These are phyloP conservation scores for Monosporascus ibericus DNA, from an alignment of 2,329 filamentous ascomycete species.

Conservation along the genomic window DNA sequence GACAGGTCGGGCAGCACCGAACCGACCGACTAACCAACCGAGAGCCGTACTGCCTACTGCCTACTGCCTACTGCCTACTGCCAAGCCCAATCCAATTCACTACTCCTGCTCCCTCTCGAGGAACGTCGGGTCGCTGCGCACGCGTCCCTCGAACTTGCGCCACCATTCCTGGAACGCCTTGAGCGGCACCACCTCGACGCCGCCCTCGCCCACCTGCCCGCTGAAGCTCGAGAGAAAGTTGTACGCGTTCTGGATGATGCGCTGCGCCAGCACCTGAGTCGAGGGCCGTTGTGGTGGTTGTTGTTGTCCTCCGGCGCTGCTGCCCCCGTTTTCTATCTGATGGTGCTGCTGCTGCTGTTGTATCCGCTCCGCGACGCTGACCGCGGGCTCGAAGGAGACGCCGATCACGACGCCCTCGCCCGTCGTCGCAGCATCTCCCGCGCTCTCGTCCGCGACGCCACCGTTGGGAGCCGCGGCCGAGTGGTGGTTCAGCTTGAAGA, in stretches of 20 bases:
- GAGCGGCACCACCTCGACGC: conserved; percentile 83
- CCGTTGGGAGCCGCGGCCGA: conserved; percentile 24
- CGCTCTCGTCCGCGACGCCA: conserved; percentile 13
- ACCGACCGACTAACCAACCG: too few species aligned
- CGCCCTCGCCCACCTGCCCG: conserved; percentile 51
- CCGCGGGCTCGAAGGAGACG: conserved; percentile 72
- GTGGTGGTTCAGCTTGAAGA: conserved; percentile 64
- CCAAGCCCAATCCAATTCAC: too few species aligned
- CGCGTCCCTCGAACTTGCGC: conserved; percentile 85
- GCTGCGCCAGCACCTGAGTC: conserved; percentile 79
- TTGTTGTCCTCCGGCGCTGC: conserved; percentile 3
- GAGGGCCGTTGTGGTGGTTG: conserved; percentile 35
- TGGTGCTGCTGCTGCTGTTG: conserved; percentile 23
- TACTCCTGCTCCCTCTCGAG: conserved; percentile 63
- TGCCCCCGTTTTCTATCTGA: conserved; percentile 10
- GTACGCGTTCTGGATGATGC: conserved; percentile 95
- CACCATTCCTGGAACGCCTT: conserved; percentile 98
- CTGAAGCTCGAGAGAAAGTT: conserved; percentile 92
- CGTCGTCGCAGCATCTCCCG: conserved; percentile 14
- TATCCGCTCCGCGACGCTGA: conserved; percentile 53
- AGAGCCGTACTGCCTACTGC: too few species aligned
- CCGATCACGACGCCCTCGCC: conserved; percentile 60
- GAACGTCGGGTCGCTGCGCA: conserved; percentile 83
- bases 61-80: too few species aligned
- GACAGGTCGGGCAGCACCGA: too few species aligned